Base-by-base conservation (phyloP, 2,329 filamentous ascomycete species). In the Colletotrichum costaricense region DNA sequence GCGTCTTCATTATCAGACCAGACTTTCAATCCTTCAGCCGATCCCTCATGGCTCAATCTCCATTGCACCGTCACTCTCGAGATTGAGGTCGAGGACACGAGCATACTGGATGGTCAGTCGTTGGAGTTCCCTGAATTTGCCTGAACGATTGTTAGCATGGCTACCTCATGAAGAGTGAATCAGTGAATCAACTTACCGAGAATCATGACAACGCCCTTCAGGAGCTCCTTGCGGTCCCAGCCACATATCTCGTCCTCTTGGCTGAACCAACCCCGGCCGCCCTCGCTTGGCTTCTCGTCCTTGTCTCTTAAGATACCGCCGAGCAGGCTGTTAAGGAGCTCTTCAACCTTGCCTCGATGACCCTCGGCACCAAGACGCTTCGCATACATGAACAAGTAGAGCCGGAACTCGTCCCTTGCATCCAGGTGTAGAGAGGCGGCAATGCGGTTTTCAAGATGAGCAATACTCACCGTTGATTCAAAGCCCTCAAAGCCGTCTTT, bases 321-420 rank as follows among this genome's bases (percentile, higher is more conserved):
- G 62, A 97, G 87, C 55, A 99, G 86, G 58, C 91, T 93, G 77
- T 94, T 93, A 33, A 98, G 86, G 11, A 99, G 86, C 84, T 99
- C 97, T 81, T 98, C 96, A 2, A 98, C 95, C 84, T 99, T 99
- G 69, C 91, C 88, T 77, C 93, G 91, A 64, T 96, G 86, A 0
- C 95, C 95, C 82, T 99, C 97, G 0, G 95, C 95, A 1, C 97
- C 97, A 6, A 99, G 90, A 0, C 97, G 92, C 85, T 98, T 98
- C 4, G 95, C 96, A 79, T 99, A 99, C 95, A 98, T 98, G 79
- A 95, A 93, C n/a, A 99, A 86, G 79, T 98, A 98, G 1, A 98
- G 87, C 70, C 95, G 91, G 84, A 98, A 99, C 81, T 99, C 97
- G 72, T 98, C 95, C 77, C 92, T 93, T 0, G 97, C 93, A 4